Evolutionary conservation across 1,284 basidiomycete species (phyloP), one percentile per base, ranked within the genome.

Genomic region (Boletellus sp.): DNA sequence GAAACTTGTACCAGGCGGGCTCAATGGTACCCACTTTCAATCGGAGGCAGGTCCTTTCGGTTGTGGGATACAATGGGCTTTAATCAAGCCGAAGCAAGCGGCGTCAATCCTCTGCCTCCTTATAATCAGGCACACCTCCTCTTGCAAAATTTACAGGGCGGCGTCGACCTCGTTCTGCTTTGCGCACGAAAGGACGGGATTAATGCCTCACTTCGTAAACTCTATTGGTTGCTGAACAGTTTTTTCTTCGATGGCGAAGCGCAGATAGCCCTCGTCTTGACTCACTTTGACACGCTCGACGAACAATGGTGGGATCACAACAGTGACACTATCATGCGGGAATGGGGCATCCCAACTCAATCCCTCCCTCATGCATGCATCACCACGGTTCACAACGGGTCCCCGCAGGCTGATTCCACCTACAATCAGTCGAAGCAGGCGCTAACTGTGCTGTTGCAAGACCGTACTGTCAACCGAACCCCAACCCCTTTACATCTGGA

Each of bases 251-350:
- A 45, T 16, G 60, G 58, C 14, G 52, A 41, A 5, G 63, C 65
- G 2, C 67, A 59, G 14, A 59, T 72, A 40, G 66, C 64, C 29
- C 49, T 71, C 20, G 54, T 69, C 38, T 49, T 72, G 20, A 73
- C 71, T 21, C 61, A 70, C n/a, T 61, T 68, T 20, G 72, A 59
- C 45, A 61, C 34, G 3, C 39, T 47, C 5, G 38, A 59, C 19
- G 47, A 54, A 3, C 25, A 43, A 9, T 63, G 61, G 61, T 63
- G 64, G 61, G 45, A 22, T 3, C 51, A 53, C 45, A 67, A 67
- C 34, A 42, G 29, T 16, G 44, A 52, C 30, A 17, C 8, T 17
- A 64, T 63, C 26, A 25, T 40, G 8, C 35, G 56, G 25, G 53
- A 4, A 57, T 61, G 35, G 36, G 26, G 25, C n/a, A 63, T 64